Conservation (phyloP, 306 rosid genomes). For the Rosa chinensis region DNA sequence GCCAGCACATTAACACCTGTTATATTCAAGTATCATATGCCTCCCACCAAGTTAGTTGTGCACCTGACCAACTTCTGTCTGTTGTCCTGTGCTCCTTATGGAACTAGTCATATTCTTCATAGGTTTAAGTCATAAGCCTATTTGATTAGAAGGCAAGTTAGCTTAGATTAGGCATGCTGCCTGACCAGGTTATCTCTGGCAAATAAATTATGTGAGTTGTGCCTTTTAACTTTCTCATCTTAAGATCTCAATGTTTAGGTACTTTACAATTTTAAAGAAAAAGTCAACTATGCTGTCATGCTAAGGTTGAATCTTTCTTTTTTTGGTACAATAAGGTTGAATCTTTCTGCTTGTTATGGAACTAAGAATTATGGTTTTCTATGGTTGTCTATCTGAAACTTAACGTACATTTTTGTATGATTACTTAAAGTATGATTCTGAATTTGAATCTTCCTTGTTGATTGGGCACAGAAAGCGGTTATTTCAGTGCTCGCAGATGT, state of each 20-base stretch:
- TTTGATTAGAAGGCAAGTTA: background rate
- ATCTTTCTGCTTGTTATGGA: background rate
- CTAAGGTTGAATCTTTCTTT: background rate
- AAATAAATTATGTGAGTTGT: background rate
- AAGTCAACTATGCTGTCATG: background rate
- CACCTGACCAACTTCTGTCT: background rate
- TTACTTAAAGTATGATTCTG: conserved; percentile 22
- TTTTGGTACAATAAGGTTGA: background rate
- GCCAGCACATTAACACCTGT: background rate
- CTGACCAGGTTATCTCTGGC: background rate
- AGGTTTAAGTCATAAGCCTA: background rate
- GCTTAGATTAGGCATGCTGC: background rate
- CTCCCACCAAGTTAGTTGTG: background rate
- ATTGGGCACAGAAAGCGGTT: conserved; percentile 89
- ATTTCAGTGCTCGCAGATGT: conserved; percentile 73
- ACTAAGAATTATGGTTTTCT: background rate
- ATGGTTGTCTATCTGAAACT: background rate
- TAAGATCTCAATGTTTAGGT: background rate
- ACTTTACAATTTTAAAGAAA: background rate
- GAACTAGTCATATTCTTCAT: background rate
- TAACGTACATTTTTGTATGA: conserved; percentile 13
- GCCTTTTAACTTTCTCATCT: background rate
- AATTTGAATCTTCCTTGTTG: conserved; percentile 37
- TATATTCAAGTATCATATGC: background rate
- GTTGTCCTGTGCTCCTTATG: background rate